These are phyloP conservation scores for Penicillium psychrofluorescens DNA, from an alignment of 495 filamentous ascomycete genomes.

Conservation along the genomic window DNA sequence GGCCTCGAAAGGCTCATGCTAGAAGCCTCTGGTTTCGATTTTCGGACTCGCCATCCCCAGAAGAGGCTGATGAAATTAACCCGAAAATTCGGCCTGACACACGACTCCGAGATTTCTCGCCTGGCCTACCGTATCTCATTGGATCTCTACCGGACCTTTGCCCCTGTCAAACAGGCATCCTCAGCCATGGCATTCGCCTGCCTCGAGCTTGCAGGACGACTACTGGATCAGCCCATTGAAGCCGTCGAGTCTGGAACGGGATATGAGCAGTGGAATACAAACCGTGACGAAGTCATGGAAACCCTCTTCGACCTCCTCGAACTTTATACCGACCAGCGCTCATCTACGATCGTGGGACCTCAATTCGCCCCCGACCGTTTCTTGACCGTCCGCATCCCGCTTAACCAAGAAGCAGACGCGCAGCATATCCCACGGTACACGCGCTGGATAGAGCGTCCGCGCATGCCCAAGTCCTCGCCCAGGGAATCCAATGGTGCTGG, in stretches of 20 bases:
- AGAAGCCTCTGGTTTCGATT: slow-evolving; percentile 90
- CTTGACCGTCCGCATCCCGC: slow-evolving; percentile 72
- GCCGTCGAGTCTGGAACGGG: slow-evolving; percentile 36
- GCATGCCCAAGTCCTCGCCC: background rate
- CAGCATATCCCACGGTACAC: slow-evolving; percentile 49
- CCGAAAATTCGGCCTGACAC: slow-evolving; percentile 41
- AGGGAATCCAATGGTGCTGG: slow-evolving; percentile 1
- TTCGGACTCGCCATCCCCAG: slow-evolving; percentile 82
- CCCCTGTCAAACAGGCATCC: slow-evolving; percentile 79
- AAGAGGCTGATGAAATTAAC: slow-evolving; percentile 72
- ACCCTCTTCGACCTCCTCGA: slow-evolving; percentile 81
- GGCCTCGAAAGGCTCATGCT: slow-evolving; percentile 89
- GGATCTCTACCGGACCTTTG: slow-evolving; percentile 88
- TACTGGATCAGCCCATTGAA: slow-evolving; percentile 46
- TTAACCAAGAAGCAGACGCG: slow-evolving; percentile 67
- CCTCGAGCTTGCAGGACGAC: slow-evolving; percentile 67
- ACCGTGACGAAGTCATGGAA: slow-evolving; percentile 67
- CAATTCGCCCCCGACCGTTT: slow-evolving; percentile 65
- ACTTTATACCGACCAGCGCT: slow-evolving; percentile 74
- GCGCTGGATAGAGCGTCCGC: slow-evolving; percentile 17
- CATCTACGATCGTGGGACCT: slow-evolving; percentile 64
- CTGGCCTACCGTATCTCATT: slow-evolving; percentile 73
- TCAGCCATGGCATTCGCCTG: slow-evolving; percentile 74
- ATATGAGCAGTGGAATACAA: slow-evolving; percentile 52
- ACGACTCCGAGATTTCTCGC: slow-evolving; percentile 47